A percentile compares a stretch with the other conserved stretches of the same genome.
phyloP scores from a whole-genome alignment of 1,139 yeast species.

The Suhomyces bribrorum region DNA sequence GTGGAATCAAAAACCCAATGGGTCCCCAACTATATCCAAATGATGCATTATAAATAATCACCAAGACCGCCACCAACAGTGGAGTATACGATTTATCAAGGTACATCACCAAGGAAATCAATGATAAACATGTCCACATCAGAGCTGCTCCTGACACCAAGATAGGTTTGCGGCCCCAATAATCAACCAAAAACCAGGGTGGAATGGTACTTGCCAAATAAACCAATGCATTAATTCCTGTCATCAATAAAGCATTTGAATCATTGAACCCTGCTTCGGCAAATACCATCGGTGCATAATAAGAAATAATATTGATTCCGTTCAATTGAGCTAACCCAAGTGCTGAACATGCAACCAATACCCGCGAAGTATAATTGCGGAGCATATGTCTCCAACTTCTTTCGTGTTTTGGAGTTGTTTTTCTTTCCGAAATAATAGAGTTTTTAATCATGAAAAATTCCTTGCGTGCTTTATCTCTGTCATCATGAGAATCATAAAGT shows the following conservation, averaged over 20 bases:
- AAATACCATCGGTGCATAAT: slow-evolving; percentile 58
- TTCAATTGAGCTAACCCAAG: slow-evolving; percentile 57
- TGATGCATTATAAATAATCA: slow-evolving; percentile 52
- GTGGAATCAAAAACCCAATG: slow-evolving; percentile 54
- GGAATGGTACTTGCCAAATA: slow-evolving; percentile 51
- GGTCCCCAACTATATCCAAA: slow-evolving; percentile 64
- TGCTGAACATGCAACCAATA: slow-evolving; percentile 52
- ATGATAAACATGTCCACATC: slow-evolving; percentile 46
- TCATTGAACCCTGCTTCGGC: slow-evolving; percentile 54
- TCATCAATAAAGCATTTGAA: slow-evolving; percentile 51
- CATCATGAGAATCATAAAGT: slow-evolving; percentile 59
- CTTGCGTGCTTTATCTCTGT: slow-evolving; percentile 58
- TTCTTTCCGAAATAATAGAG: slow-evolving; percentile 58
- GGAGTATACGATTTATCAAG: slow-evolving; percentile 43
- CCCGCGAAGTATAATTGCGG: slow-evolving; percentile 37
- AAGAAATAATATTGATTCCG: slow-evolving; percentile 56
- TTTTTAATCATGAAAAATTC: slow-evolving; percentile 76
- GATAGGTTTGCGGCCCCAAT: slow-evolving; percentile 56
- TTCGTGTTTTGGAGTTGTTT: slow-evolving; percentile 40
- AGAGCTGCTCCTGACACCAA: slow-evolving; percentile 49
- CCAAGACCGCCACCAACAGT: slow-evolving; percentile 48
- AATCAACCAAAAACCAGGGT: slow-evolving; percentile 57
- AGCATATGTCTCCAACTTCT: slow-evolving; percentile 50
- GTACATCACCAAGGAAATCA: slow-evolving; percentile 44
- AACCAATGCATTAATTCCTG: slow-evolving; percentile 53